phyloP scores from a whole-genome alignment of 441 rosid genomes.

The Populus hybrid region DNA sequence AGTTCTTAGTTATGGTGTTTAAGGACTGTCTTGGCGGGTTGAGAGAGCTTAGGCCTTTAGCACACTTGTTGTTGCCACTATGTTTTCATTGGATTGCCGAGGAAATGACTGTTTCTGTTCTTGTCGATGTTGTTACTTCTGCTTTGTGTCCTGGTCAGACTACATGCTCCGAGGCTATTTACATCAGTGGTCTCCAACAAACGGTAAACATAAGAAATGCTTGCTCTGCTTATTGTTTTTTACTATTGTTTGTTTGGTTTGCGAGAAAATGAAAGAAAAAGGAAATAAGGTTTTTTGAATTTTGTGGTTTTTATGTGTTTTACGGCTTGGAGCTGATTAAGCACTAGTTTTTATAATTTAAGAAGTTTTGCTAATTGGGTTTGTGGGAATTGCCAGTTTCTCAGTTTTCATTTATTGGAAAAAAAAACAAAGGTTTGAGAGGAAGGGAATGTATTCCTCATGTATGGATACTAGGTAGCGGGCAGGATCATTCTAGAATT shows the following conservation, averaged over 20 bases:
- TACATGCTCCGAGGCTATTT: conserved; percentile 52
- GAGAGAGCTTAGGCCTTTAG: conserved; percentile 40
- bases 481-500: background rate
- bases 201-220: conserved; percentile 26
- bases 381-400: background rate
- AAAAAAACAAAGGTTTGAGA: background rate
- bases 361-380: background rate
- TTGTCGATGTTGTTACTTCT: conserved; percentile 47
- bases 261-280: conserved; percentile 7
- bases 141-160: conserved; percentile 53
- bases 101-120: conserved; percentile 64
- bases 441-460: background rate
- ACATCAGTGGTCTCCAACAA: conserved; percentile 53
- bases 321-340: background rate
- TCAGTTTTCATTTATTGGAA: background rate
- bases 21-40: conserved; percentile 21
- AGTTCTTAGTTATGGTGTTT: conserved; percentile 22
- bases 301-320: background rate
- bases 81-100: conserved; percentile 55
- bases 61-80: conserved; percentile 46
- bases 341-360: background rate
- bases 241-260: background rate
- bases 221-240: background rate
- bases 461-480: background rate
- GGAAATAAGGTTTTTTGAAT: background rate